Conservation (phyloP, 2,329 filamentous ascomycete genomes). For the Fusarium gaditjirri region DNA sequence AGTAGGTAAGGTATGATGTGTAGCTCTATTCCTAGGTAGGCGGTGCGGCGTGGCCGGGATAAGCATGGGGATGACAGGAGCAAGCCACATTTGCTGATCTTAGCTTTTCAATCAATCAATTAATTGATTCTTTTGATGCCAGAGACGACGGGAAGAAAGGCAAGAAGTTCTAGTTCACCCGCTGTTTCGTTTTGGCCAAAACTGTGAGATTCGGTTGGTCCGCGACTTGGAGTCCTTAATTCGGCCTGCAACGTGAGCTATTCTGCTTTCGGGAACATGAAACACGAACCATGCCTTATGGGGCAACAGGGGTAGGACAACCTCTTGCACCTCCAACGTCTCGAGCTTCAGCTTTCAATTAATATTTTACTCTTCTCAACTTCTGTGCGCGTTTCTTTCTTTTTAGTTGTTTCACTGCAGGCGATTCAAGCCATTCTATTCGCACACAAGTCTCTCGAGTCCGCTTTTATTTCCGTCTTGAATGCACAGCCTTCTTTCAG, state of each 20-base stretch:
- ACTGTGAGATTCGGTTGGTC: slow-evolving; percentile 20
- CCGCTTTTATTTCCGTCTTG: slow-evolving; percentile 21
- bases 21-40: background rate
- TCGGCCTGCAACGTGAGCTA: slow-evolving; percentile 31
- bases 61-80: background rate
- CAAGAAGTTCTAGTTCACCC: background rate
- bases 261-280: slow-evolving; percentile 18
- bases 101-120: background rate
- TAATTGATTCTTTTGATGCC: background rate
- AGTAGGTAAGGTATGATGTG: background rate
- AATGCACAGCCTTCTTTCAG: slow-evolving; percentile 26
- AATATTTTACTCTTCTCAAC: slow-evolving; percentile 6
- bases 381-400: slow-evolving; percentile 22
- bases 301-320: background rate
- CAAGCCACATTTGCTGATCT: slow-evolving; percentile 15
- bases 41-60: slow-evolving; percentile 18
- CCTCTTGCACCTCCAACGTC: slow-evolving; percentile 30
- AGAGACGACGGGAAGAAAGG: background rate
- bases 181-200: slow-evolving; percentile 15
- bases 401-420: slow-evolving; percentile 28
- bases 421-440: background rate
- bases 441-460: background rate
- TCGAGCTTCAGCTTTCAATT: slow-evolving; percentile 18
- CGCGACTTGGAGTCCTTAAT: slow-evolving; percentile 28
- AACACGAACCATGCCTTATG: slow-evolving; percentile 19